Base-by-base conservation (phyloP, 2,329 filamentous ascomycete genomes). In the Trichoderma sp. region DNA sequence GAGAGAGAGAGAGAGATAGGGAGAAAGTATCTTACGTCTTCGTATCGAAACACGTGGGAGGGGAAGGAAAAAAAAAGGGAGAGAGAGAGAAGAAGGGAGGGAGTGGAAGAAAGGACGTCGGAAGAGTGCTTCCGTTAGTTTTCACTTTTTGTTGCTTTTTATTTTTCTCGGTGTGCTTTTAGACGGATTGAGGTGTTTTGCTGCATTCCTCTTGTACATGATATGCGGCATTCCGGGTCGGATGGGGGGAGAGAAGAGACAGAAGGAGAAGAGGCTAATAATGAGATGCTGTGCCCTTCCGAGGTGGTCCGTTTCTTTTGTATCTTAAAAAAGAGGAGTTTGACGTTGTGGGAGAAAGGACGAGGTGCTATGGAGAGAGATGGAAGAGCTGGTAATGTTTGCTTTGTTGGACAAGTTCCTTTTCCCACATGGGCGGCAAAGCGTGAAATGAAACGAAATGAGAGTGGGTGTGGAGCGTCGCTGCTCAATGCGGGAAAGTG, bases 41-140 rank as follows among this genome's bases (percentile, higher is more conserved):
- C 33, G 35, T 52, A 24, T 40, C 19, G 47, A 56, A 55, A 55
- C 49, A 64, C 61, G 61, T 64, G 61, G 16, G 40, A 6, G 40
- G 40, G n/a, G 40, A n/a, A 16, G 40, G 16, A 43, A 43, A 2
- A 19, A 37, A 37, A 6, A 16, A 37, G 4, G 16, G 14, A 5
- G 19, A 43, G 40, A 8, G 40, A 40, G 4, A 14, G 14, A 19
- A 19, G 37, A 16, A 19, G 16, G 19, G 40, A 8, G 40, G 40
- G 40, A 5, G 40, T 40, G 37, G 37, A 19, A 40, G 40, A 43
- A 43, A 43, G 40, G 7, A 43, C 7, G 40, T 43, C 40, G 40
- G 40, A 43, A 43, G 40, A 43, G 16, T 10, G 40, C 40, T 43
- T 21, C 47, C 47, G 47, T 14, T 49, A 49, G 21, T 21, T 11